Evolutionary conservation across 495 filamentous ascomycete species (phyloP).

Genomic region (Penicillium ucsense): DNA sequence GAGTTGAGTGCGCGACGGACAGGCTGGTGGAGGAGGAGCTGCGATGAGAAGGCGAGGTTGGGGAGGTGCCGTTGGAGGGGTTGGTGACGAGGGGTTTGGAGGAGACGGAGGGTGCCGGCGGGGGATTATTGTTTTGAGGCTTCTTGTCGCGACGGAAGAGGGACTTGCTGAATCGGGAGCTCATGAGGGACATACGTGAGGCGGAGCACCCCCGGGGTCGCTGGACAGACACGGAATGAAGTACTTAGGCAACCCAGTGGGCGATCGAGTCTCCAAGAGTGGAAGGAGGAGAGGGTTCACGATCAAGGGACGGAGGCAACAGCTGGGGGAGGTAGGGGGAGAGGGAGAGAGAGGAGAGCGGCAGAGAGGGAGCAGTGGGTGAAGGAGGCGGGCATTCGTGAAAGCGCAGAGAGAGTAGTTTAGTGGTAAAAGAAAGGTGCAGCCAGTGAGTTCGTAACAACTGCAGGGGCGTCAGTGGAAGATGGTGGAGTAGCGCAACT

Average conservation of each 20-base stretch:
- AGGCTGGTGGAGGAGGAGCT: slow-evolving; percentile 44
- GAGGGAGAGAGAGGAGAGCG: slow-evolving; percentile 1
- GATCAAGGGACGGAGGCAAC: too few relatives aligned
- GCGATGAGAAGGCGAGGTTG: slow-evolving; percentile 28
- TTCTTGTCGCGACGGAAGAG: slow-evolving; percentile 39
- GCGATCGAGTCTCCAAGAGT: too few relatives aligned
- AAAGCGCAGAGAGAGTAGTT: not conserved
- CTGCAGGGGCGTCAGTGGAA: slow-evolving; percentile 4
- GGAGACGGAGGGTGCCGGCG: slow-evolving; percentile 5
- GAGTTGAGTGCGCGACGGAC: slow-evolving; percentile 24
- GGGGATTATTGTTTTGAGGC: slow-evolving; percentile 1
- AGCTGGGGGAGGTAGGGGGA: too few relatives aligned
- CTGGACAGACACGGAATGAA: too few relatives aligned
- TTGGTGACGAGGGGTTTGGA: slow-evolving; percentile 18
- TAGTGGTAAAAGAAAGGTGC: slow-evolving; percentile 4
- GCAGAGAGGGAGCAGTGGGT: too few relatives aligned
- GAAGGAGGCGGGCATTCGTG: too few relatives aligned
- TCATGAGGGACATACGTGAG: slow-evolving; percentile 41
- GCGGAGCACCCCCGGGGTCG: slow-evolving; percentile 4
- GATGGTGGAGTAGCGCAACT: slow-evolving; percentile 4
- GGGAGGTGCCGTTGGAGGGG: slow-evolving; percentile 26
- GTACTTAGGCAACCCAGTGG: too few relatives aligned
- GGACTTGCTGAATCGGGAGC: slow-evolving; percentile 36
- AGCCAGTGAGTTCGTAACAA: not conserved
- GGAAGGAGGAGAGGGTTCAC: too few relatives aligned